phyloP scores from a whole-genome alignment of 208 protist species.

The Crithidia mellificae region DNA sequence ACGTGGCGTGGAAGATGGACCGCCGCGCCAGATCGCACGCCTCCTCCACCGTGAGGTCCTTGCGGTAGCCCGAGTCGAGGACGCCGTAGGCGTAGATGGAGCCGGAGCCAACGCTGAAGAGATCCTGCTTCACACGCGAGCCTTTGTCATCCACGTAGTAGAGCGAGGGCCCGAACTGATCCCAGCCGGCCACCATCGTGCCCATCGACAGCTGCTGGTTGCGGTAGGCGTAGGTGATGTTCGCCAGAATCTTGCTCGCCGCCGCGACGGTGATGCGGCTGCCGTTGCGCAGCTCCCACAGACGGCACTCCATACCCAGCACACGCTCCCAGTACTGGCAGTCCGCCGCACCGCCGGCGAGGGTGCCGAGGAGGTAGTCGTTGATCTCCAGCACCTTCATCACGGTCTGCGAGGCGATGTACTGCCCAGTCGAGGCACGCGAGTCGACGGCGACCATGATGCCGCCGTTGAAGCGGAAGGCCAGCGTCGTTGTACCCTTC shows the following conservation, averaged over 20 bases:
- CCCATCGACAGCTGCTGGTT: slow-evolving; percentile 98
- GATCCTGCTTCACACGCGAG: slow-evolving; percentile 96
- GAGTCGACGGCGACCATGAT: slow-evolving; percentile 99
- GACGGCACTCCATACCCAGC: slow-evolving; percentile 94
- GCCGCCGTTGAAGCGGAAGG: slow-evolving; percentile 97
- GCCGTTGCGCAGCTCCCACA: slow-evolving; percentile 95
- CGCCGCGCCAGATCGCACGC: slow-evolving; percentile 97
- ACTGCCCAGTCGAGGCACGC: slow-evolving; percentile 97
- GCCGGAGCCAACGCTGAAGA: slow-evolving; percentile 99
- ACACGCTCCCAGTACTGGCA: slow-evolving; percentile 99
- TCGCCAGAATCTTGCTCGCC: slow-evolving; percentile 99
- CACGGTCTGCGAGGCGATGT: slow-evolving; percentile 99
- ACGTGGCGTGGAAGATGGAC: slow-evolving; percentile 99
- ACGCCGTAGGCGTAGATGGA: slow-evolving; percentile 99
- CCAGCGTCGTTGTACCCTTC: slow-evolving; percentile 99
- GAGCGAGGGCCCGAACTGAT: slow-evolving; percentile 96
- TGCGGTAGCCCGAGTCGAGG: slow-evolving; percentile 96
- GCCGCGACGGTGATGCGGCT: slow-evolving; percentile 97
- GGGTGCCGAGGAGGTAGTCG: slow-evolving; percentile 99
- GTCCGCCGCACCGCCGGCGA: slow-evolving; percentile 99
- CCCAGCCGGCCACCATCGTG: slow-evolving; percentile 98
- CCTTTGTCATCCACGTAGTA: slow-evolving; percentile 99
- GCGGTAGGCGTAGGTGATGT: slow-evolving; percentile 99
- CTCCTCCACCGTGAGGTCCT: slow-evolving; percentile 96
- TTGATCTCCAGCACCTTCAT: slow-evolving; percentile 99